Evolutionary conservation across 2,329 filamentous ascomycete species (phyloP).

Genomic region (Ophiocordyceps polyrhachis-furcata): DNA sequence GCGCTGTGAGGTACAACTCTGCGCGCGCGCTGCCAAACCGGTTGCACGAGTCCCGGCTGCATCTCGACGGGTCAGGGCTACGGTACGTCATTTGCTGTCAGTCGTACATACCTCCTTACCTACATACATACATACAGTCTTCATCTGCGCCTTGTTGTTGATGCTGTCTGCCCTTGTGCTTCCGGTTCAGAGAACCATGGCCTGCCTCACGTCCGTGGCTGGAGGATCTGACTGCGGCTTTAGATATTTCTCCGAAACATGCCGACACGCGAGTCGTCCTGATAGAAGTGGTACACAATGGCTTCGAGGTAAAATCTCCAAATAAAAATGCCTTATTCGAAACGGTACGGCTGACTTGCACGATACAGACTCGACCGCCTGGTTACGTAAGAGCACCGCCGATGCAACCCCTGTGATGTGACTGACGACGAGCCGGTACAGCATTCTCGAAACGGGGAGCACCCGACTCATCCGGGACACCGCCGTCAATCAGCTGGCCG

Average conservation of each 20-base stretch:
- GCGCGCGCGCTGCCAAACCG: not conserved
- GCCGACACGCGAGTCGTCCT: slow-evolving; percentile 5
- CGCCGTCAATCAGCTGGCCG: slow-evolving; percentile 86
- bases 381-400: slow-evolving; percentile 51
- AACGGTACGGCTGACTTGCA: not conserved
- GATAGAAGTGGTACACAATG: slow-evolving; percentile 22
- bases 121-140: not conserved
- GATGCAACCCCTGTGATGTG: not conserved
- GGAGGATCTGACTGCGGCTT: not conserved
- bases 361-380: slow-evolving; percentile 55
- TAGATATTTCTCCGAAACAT: slow-evolving; percentile 9
- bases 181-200: not conserved
- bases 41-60: slow-evolving; percentile 2
- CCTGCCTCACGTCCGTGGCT: not conserved
- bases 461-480: slow-evolving; percentile 92
- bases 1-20: not conserved
- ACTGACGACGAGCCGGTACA: slow-evolving; percentile 15
- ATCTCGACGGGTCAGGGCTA: slow-evolving; percentile 3
- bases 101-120: not conserved
- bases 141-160: not conserved
- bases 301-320: slow-evolving; percentile 28
- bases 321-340: slow-evolving; percentile 1
- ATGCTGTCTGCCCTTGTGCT: not conserved
- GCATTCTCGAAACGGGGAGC: slow-evolving; percentile 91
- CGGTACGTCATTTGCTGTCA: not conserved